Percentiles rank a stretch among this genome's conserved stretches.
Conservation (phyloP, 2,329 filamentous ascomycete genomes). For the Fusarium staphyleae region DNA sequence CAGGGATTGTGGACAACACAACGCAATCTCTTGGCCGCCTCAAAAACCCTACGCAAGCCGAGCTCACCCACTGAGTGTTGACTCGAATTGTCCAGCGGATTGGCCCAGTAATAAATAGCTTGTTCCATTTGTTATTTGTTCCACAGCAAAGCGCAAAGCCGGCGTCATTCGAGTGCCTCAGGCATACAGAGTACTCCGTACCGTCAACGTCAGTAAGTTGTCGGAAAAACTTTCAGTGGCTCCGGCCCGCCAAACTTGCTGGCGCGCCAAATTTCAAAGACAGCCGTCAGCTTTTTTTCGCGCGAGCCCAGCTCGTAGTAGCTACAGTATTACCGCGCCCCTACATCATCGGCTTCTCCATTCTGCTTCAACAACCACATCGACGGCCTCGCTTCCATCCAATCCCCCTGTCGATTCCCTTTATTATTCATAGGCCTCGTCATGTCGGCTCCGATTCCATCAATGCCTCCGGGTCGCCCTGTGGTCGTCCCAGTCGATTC, state of each 20-base stretch:
- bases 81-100: neutral
- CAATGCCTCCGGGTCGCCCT: slow-evolving; percentile 55
- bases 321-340: slow-evolving; percentile 43
- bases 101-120: neutral
- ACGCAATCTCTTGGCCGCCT: no score
- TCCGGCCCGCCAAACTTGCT: slow-evolving; percentile 25
- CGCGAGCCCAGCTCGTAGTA: slow-evolving; percentile 45
- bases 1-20: slow-evolving; percentile 11
- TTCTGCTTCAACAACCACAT: slow-evolving; percentile 34
- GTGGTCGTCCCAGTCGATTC: slow-evolving; percentile 58
- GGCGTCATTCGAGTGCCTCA: slow-evolving; percentile 27
- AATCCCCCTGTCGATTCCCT: slow-evolving; percentile 32
- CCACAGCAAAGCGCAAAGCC: no score
- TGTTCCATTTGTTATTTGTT: no score
- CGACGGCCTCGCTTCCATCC: slow-evolving; percentile 40
- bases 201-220: slow-evolving; percentile 15
- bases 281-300: slow-evolving; percentile 46
- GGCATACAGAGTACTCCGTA: slow-evolving; percentile 18
- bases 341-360: slow-evolving; percentile 46
- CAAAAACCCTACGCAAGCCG: no score
- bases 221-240: slow-evolving; percentile 45
- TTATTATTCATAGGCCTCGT: slow-evolving; percentile 38
- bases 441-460: slow-evolving; percentile 57
- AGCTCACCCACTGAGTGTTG: no score
- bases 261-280: slow-evolving; percentile 44